Base-by-base conservation (phyloP, 75 land plant genomes). In the Selaginella tamariscina region DNA sequence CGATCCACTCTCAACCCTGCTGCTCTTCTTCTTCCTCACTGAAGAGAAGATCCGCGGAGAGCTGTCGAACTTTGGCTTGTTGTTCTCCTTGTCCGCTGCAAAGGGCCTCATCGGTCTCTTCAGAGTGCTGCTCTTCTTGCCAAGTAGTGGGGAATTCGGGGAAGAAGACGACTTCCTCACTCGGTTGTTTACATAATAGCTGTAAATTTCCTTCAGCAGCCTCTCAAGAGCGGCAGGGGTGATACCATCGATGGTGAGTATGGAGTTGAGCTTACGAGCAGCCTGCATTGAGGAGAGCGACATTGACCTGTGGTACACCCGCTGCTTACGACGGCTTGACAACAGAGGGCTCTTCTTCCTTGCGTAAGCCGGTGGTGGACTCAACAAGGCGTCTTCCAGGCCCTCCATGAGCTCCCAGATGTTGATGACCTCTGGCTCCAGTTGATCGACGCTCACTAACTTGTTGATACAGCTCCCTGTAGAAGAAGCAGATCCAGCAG, bases 171-270 rank as follows among this genome's bases (percentile, higher is more conserved):
- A 39, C 11, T 39, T 39, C 62, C 26, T 5, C 8, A 8, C 5
- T n/a, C 62, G 23, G 23, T 23, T 59, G 26, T 27, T 59, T 27
- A 59, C 62, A n/a, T 59, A 59, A 21, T 8, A 59, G 26, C 21
- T 23, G 62, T 59, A 59, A n/a, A 59, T 59, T n/a, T 59, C 62
- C 26, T 59, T 59, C 18, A 59, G 26, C 62, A 59, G 18, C 62
- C 23, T 59, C 27, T 59, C 62, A 8, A 59, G 62, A 2, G 62
- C 62, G 21, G 62, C 21, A 8, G 62, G 62, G 18, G 24, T 8
- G 8, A 59, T 59, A 2, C 62, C 62, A 59, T 59, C 62, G 24
- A 21, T 59, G 62, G 62, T 27, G 26, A 59, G 26, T 8, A 59
- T 59, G 23, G 62, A 59, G 26, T 59, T 23, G 24, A 59, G 26